Evolutionary conservation across 108 stramenopile species (phyloP).

Genomic region (Stephanodiscus triporus): DNA sequence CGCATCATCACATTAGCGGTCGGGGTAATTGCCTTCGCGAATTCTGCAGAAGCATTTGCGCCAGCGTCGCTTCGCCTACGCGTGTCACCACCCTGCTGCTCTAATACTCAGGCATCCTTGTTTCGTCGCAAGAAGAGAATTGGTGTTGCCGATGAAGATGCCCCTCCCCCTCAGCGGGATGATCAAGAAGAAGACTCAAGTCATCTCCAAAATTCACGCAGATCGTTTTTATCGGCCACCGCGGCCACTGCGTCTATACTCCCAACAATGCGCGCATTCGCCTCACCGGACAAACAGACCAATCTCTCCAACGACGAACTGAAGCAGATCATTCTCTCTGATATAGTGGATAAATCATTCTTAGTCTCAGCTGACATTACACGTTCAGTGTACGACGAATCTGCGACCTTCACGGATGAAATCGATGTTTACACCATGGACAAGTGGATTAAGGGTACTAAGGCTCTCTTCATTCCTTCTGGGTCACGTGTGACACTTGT

Average conservation of each 20-base stretch:
- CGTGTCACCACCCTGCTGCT: not conserved
- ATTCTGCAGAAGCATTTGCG: slow-evolving; percentile 5
- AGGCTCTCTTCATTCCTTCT: slow-evolving; percentile 74
- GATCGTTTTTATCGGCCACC: slow-evolving; percentile 37
- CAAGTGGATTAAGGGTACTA: slow-evolving; percentile 84
- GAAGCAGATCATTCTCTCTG: slow-evolving; percentile 58
- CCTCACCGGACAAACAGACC: slow-evolving; percentile 33
- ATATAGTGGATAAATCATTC: slow-evolving; percentile 73
- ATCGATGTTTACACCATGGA: slow-evolving; percentile 87
- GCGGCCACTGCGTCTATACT: slow-evolving; percentile 40
- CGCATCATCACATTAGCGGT: not conserved
- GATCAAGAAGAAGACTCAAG: slow-evolving; percentile 3
- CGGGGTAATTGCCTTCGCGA: not conserved
- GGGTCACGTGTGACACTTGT: slow-evolving; percentile 65
- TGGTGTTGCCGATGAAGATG: not conserved
- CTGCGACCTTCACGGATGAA: slow-evolving; percentile 84
- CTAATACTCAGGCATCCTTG: not conserved
- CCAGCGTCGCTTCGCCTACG: not conserved
- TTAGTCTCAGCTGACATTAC: slow-evolving; percentile 78
- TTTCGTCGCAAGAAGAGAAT: slow-evolving; percentile 11
- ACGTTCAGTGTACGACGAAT: slow-evolving; percentile 79
- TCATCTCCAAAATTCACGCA: slow-evolving; percentile 20
- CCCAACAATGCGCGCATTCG: slow-evolving; percentile 18
- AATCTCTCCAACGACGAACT: slow-evolving; percentile 67
- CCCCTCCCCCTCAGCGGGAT: not conserved